These are phyloP conservation scores for Eutypella sp. DNA, from an alignment of 2,329 filamentous ascomycete genomes.

Conservation along the genomic window DNA sequence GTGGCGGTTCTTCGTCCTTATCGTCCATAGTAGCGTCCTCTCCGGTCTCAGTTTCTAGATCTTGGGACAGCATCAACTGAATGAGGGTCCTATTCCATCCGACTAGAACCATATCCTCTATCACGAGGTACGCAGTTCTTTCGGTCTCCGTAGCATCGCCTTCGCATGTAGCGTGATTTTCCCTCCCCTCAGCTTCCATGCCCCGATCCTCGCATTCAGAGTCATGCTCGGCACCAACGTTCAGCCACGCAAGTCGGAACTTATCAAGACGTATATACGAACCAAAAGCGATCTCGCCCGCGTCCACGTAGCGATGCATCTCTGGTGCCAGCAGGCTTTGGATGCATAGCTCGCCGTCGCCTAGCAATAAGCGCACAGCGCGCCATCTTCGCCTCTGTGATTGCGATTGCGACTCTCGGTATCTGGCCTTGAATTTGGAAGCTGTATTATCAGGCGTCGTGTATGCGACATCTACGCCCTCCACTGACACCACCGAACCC, in stretches of 20 bases:
- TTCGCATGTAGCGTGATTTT: conserved; percentile 1
- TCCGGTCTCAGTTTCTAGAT: neutral
- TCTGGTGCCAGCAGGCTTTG: conserved; percentile 44
- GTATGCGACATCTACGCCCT: conserved; percentile 34
- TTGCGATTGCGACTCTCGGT: no score
- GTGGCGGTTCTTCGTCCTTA: conserved; percentile 5
- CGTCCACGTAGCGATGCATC: conserved; percentile 44
- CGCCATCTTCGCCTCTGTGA: conserved; percentile 31
- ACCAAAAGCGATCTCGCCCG: conserved; percentile 40
- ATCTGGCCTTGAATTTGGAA: neutral
- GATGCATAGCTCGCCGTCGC: conserved; percentile 50
- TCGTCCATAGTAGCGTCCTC: neutral
- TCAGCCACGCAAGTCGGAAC: conserved; percentile 31
- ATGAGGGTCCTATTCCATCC: conserved; percentile 44
- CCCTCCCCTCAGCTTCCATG: conserved; percentile 6
- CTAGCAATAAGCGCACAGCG: conserved; percentile 42
- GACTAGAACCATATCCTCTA: conserved; percentile 39
- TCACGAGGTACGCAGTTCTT: conserved; percentile 39
- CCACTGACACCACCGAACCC: conserved; percentile 46
- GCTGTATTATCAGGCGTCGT: conserved; percentile 22
- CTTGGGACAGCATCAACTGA: no score
- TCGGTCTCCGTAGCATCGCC: conserved; percentile 1
- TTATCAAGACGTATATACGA: conserved; percentile 43
- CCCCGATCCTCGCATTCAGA: conserved; percentile 1
- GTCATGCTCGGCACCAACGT: conserved; percentile 1